Percentiles rank a stretch among this genome's conserved stretches.
Conservation (phyloP, 192 early-diverging fungal genomes). For the Backusella luteola region DNA sequence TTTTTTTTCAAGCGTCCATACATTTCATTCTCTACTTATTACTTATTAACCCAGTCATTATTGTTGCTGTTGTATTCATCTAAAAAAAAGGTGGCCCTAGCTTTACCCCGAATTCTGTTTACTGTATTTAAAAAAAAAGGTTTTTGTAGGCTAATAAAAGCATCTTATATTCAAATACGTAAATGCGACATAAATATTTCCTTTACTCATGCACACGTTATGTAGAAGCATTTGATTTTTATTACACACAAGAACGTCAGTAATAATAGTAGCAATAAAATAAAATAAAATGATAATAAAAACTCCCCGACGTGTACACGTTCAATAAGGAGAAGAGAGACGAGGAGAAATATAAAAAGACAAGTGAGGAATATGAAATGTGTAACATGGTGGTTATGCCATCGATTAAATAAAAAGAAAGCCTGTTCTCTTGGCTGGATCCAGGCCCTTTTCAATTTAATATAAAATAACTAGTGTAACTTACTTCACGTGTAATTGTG, state of each 20-base stretch:
- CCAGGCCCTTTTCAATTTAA: conserved; percentile 6
- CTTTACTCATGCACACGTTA: background rate
- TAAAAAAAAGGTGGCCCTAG: background rate
- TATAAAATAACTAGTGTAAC: conserved; percentile 1
- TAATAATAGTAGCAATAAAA: background rate
- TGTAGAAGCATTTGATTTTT: background rate
- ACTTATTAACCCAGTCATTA: background rate
- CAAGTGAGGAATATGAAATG: background rate
- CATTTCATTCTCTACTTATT: background rate
- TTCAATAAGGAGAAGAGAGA: background rate
- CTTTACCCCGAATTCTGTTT: background rate
- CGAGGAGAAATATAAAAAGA: background rate
- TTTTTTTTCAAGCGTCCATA: background rate
- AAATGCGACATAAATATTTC: background rate
- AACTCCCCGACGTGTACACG: conserved; percentile 3
- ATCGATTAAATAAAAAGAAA: background rate
- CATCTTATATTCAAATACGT: background rate
- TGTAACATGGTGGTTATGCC: background rate
- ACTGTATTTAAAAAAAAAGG: background rate
- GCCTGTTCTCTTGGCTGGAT: background rate
- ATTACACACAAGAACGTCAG: background rate
- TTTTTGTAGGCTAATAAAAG: background rate
- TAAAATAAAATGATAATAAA: background rate
- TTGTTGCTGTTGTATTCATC: background rate
- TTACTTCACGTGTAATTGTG: conserved; percentile 2